Evolutionary conservation across 2,329 filamentous ascomycete species (phyloP), one percentile per base, ranked within the genome.

Genomic region (Zymoseptoria crescenta): DNA sequence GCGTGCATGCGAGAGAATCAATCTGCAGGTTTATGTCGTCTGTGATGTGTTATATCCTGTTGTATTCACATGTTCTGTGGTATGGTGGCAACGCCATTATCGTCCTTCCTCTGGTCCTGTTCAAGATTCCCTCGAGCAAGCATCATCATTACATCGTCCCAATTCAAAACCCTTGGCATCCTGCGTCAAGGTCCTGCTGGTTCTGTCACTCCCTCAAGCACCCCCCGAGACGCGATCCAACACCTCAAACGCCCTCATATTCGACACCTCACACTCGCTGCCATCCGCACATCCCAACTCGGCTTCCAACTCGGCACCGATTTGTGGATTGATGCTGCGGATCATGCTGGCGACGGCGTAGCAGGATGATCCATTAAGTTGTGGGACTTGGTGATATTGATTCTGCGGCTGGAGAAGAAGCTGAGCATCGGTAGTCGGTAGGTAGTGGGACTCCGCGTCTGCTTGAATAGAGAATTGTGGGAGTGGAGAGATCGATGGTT

Each of bases 321-420:
- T 69, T 16, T 73, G 70, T 3, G 72, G 70, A 27, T 74, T 70
- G 71, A 80, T 76, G 8, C 69, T 74, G 19, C 75, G 72, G 28
- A 80, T 78, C 41, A 79, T 75, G 48, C 76, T 74, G 6, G 77
- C 73, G 16, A 77, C 76, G 60, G 74, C 70, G n/a, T 75, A 65
- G 56, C 73, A 76, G 0, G 74, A 75, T 3, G 64, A 51, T 51
- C 20, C 19, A 7, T 24, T n/a, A 4, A 8, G 28, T 53, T 53
- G 57, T 29, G 10, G 27, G 7, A 21, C 30, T 35, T 55, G 56
- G 5, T 49, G 56, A 28, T 45, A 20, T 41, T 28, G 49, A 24
- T 27, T 8, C 27, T n/a, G 24, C 27, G 50, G 27, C 9, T 6
- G 19, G 35, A 9, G 41, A 13, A 29, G 28, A 53, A 45, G 30